Percentiles rank a stretch among this genome's conserved stretches.
Evolutionary conservation across 768 basidiomycete species (phyloP).

Genomic region (Tricholomella constricta): DNA sequence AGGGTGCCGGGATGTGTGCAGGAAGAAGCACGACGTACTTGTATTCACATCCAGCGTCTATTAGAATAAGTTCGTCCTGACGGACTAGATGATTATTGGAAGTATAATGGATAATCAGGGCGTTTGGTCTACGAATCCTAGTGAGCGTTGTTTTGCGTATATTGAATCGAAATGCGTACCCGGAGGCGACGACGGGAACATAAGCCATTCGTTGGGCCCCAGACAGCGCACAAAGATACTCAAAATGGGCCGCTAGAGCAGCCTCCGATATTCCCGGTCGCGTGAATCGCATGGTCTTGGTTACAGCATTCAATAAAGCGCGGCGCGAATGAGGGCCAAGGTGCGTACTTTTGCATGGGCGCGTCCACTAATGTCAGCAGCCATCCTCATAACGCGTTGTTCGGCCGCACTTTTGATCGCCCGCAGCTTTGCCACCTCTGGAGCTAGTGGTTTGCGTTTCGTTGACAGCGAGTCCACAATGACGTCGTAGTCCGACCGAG

Average conservation of each 20-base stretch:
- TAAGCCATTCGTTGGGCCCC: conserved; percentile 93
- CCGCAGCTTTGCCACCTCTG: conserved; percentile 71
- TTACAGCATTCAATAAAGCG: not conserved
- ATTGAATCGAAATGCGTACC: conserved; percentile 46
- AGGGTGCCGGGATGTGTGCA: not conserved
- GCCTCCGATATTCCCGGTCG: conserved; percentile 44
- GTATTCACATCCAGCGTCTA: conserved; percentile 93
- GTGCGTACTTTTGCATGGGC: conserved; percentile 78
- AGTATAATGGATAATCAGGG: conserved; percentile 93
- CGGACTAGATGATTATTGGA: conserved; percentile 80
- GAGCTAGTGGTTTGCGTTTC: conserved; percentile 54
- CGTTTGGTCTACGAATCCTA: conserved; percentile 62
- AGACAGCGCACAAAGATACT: conserved; percentile 77
- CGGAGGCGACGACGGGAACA: conserved; percentile 96
- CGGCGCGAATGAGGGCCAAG: not conserved
- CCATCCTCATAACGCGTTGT: conserved; percentile 74
- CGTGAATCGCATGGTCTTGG: conserved; percentile 83
- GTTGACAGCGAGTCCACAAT: conserved; percentile 57
- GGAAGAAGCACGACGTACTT: conserved; percentile 52
- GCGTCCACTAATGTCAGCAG: conserved; percentile 84
- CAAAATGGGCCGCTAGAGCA: conserved; percentile 73
- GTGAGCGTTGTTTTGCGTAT: not conserved
- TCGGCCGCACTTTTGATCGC: conserved; percentile 81
- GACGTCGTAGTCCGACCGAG: conserved; percentile 51
- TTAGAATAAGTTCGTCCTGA: conserved; percentile 73